Evolutionary conservation across 2,329 filamentous ascomycete species (phyloP), one percentile per base, ranked within the genome.

Genomic region (Zymoseptoria crescenta): DNA sequence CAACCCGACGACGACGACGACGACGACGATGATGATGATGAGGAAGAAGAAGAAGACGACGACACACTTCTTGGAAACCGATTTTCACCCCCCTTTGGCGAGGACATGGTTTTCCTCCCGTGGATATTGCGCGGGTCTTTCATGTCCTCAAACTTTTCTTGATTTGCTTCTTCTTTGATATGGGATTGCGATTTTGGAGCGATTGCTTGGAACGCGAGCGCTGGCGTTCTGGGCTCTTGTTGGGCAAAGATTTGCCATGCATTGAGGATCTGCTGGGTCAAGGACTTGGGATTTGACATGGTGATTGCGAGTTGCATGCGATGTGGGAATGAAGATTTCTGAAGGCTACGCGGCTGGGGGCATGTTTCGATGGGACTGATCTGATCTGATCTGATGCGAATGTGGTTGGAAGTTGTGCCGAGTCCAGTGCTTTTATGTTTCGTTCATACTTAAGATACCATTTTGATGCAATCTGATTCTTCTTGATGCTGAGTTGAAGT

Each of bases 61-160:
- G n/a, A n/a, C n/a, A n/a, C 35, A 45, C 35, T 45, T 45, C 35
- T 45, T 45, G 35, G 35, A 45, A 24, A 45, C 35, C 35, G 35
- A 45, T 45, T 45, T 41, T 4, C 35, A 41, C 10, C 35, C 35
- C 35, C 35, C 35, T 29, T 52, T 24, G 24, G 24, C 24, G 51
- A 52, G 51, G 24, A 29, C 24, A 52, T 52, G 51, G 51, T 52
- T 52, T 52, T 52, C 51, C 51, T 52, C 51, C 51, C 51, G 51
- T 52, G 51, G 29, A 45, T 16, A 13, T 16, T 45, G 24, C 51
- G 51, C 51, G 51, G 51, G 51, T 52, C 51, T 52, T 52, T 52
- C 51, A 52, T 52, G 24, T 45, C 51, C 51, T 52, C 51, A 52
- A 52, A 27, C 49, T 21, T n/a, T 21, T 51, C n/a, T n/a, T n/a